These are phyloP conservation scores for Fusarium haematococcum DNA, from an alignment of 2,329 filamentous ascomycete species.

Conservation along the genomic window DNA sequence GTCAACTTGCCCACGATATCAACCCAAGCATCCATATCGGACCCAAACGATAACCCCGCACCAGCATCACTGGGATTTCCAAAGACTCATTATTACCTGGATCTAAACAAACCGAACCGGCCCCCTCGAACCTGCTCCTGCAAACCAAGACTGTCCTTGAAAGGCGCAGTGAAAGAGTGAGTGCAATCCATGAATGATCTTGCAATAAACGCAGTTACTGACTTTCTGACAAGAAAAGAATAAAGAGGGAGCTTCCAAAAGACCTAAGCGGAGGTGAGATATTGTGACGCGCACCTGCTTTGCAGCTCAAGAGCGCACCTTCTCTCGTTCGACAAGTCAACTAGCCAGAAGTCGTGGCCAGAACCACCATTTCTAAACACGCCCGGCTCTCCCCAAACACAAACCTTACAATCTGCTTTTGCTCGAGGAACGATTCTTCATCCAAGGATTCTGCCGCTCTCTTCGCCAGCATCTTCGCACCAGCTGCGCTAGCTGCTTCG, in stretches of 20 bases:
- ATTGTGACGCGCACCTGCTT: constrained; percentile 18
- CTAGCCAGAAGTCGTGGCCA: constrained; percentile 3
- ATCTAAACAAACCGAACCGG: neutral
- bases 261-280: constrained; percentile 4
- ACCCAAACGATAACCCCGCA: constrained; percentile 14
- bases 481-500: neutral
- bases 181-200: constrained; percentile 5
- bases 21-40: neutral
- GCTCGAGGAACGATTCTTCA: neutral
- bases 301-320: constrained; percentile 22
- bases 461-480: neutral
- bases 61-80: neutral
- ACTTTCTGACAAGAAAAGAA: constrained; percentile 6
- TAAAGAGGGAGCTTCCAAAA: constrained; percentile 2
- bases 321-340: constrained; percentile 10
- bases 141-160: neutral
- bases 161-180: constrained; percentile 11
- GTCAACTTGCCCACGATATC: neutral
- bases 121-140: neutral
- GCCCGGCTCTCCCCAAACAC: neutral
- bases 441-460: constrained; percentile 9
- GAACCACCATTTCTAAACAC: constrained; percentile 2
- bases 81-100: neutral
- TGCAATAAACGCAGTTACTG: neutral
- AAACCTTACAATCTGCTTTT: constrained; percentile 19